Evolutionary conservation across 148 eudicot genomes (phyloP).

Genomic region (Vaccinium corymbosum): DNA sequence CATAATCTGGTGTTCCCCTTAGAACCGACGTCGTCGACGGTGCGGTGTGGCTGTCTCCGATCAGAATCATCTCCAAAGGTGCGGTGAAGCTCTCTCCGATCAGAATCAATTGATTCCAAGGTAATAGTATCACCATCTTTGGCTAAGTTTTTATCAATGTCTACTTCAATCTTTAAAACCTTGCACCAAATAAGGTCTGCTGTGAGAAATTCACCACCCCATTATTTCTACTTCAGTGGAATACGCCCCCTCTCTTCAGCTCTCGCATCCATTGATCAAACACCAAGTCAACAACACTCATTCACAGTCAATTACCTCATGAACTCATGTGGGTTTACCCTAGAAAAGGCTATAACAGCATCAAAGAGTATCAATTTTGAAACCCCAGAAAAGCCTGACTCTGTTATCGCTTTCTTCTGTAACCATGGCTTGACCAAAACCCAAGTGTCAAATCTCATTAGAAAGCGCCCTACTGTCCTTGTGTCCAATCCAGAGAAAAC

Average conservation of each 20-base stretch:
- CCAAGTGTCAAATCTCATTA: constrained; percentile 5
- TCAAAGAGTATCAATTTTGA: neutral
- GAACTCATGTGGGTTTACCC: constrained; percentile 8
- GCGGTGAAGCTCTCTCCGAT: no score
- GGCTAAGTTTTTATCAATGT: neutral
- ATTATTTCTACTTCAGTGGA: neutral
- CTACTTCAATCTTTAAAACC: neutral
- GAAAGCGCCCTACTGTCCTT: neutral
- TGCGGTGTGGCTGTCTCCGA: no score
- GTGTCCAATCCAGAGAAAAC: constrained; percentile 1
- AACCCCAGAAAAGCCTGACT: neutral
- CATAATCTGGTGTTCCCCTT: no score
- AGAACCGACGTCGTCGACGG: no score
- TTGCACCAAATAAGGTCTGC: neutral
- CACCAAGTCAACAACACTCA: constrained; percentile 7
- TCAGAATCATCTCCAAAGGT: no score
- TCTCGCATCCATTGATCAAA: neutral
- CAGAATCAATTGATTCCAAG: neutral
- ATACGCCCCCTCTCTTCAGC: neutral
- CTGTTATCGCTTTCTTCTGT: neutral
- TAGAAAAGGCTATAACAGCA: neutral
- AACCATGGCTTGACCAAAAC: constrained; percentile 13
- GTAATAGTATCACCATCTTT: neutral
- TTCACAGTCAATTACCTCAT: constrained; percentile 3
- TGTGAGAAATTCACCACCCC: neutral